These are phyloP conservation scores for Aspergillus fumigatus DNA, from an alignment of 2,329 filamentous ascomycete genomes.

Conservation along the genomic window DNA sequence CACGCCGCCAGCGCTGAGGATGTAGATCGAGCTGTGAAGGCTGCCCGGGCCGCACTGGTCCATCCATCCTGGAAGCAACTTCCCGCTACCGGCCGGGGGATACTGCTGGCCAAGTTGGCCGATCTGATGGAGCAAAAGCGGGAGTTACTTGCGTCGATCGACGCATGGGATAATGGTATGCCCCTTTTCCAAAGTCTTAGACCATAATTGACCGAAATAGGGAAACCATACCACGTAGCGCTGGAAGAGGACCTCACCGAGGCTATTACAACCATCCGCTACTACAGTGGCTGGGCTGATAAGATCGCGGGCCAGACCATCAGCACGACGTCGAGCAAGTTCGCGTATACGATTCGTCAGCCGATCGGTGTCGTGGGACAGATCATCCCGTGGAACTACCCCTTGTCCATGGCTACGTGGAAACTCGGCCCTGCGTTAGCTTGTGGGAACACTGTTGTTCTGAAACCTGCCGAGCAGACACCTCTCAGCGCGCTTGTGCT, in stretches of 20 bases:
- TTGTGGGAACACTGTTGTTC: conserved; percentile 30
- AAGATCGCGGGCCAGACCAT: conserved; percentile 87
- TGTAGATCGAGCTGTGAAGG: conserved; percentile 29
- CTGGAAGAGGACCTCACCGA: conserved; percentile 65
- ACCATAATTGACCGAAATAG: conserved; percentile 11
- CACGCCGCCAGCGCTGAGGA: conserved; percentile 50
- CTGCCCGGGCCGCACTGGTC: conserved; percentile 31
- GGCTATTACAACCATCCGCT: conserved; percentile 68
- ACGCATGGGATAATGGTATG: conserved; percentile 72
- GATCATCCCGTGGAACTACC: conserved; percentile 89
- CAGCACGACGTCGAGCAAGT: conserved; percentile 53
- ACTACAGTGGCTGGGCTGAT: conserved; percentile 87
- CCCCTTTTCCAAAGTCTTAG: not conserved
- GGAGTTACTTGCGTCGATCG: conserved; percentile 60
- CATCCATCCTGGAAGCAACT: conserved; percentile 32
- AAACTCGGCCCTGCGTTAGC: conserved; percentile 33
- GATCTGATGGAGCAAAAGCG: conserved; percentile 64
- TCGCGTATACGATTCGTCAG: conserved; percentile 79
- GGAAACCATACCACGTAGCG: conserved; percentile 42
- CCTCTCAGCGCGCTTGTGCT: conserved; percentile 31
- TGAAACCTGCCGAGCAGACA: conserved; percentile 34
- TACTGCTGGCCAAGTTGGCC: conserved; percentile 64
- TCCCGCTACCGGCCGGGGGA: conserved; percentile 56
- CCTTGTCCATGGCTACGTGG: conserved; percentile 65
- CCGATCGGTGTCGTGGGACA: conserved; percentile 77